Evolutionary conservation across 768 basidiomycete genomes (phyloP).

Genomic region (Hypholoma sublateritium): DNA sequence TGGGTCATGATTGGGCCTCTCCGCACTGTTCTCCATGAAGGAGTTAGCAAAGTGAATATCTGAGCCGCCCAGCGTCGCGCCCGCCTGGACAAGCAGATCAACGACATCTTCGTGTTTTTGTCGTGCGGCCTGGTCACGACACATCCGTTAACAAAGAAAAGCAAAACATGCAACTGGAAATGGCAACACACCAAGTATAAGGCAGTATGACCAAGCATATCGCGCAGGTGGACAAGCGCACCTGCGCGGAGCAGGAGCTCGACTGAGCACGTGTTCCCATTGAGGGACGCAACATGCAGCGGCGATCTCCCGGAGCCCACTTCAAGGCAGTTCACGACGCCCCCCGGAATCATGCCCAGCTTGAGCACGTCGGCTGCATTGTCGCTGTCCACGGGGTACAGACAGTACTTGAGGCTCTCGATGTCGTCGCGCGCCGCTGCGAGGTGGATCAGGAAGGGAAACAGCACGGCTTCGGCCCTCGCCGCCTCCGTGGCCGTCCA

Average conservation of each 20-base stretch:
- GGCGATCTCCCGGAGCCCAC: slow-evolving; percentile 71
- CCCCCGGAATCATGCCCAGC: slow-evolving; percentile 52
- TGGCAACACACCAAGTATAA: slow-evolving; percentile 68
- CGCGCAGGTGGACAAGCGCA: slow-evolving; percentile 81
- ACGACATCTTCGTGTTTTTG: slow-evolving; percentile 65
- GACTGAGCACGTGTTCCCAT: slow-evolving; percentile 50
- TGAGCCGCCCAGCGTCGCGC: slow-evolving; percentile 69
- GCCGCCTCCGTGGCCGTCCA: slow-evolving; percentile 77
- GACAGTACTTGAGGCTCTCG: slow-evolving; percentile 61
- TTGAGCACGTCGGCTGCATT: slow-evolving; percentile 29
- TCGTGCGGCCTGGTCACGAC: slow-evolving; percentile 62
- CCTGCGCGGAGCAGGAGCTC: slow-evolving; percentile 64
- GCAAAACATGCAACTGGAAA: neutral
- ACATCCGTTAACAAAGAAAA: slow-evolving; percentile 1
- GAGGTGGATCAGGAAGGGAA: slow-evolving; percentile 78
- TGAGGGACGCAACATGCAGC: slow-evolving; percentile 75
- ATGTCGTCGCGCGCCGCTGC: slow-evolving; percentile 73
- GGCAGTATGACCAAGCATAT: slow-evolving; percentile 78
- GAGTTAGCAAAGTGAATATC: slow-evolving; percentile 63
- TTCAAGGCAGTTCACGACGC: slow-evolving; percentile 74
- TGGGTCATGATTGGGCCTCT: slow-evolving; percentile 41
- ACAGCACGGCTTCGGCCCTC: slow-evolving; percentile 65
- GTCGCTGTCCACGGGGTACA: slow-evolving; percentile 32
- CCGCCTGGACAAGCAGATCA: slow-evolving; percentile 64
- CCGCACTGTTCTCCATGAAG: slow-evolving; percentile 35